Conservation (phyloP, 176 grass and related monocot species). For the Alloteropsis semialata region DNA sequence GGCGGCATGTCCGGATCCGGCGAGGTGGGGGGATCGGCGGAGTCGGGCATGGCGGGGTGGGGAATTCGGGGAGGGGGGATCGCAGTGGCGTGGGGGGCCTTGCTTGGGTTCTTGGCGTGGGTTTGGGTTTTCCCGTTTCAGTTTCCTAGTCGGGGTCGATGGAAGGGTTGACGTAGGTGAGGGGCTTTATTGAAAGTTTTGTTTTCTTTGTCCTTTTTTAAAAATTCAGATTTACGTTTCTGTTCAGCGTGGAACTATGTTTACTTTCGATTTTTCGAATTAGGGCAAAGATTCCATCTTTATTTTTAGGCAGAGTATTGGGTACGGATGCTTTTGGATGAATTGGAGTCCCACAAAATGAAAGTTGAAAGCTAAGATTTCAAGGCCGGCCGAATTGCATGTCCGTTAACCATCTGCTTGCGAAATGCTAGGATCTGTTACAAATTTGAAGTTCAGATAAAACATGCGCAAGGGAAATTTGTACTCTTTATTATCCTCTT, state of each 20-base stretch:
- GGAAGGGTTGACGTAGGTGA: background rate
- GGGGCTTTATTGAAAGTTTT: background rate
- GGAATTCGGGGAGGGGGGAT: conserved; percentile 8
- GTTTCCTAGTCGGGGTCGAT: background rate
- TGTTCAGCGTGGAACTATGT: background rate
- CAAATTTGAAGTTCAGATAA: too few relatives aligned
- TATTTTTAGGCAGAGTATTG: too few relatives aligned
- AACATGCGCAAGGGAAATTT: too few relatives aligned
- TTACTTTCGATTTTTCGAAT: too few relatives aligned
- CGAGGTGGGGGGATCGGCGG: conserved; percentile 8
- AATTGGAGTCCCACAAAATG: too few relatives aligned
- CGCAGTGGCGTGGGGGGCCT: background rate
- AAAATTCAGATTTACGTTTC: background rate
- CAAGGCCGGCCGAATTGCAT: too few relatives aligned
- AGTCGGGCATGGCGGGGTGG: conserved; percentile 30
- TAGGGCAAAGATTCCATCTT: too few relatives aligned
- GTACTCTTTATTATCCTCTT: too few relatives aligned
- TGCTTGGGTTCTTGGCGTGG: background rate
- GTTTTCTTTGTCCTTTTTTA: background rate
- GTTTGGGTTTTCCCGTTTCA: background rate
- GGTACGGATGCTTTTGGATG: too few relatives aligned
- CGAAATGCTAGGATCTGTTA: too few relatives aligned
- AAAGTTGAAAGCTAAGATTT: too few relatives aligned
- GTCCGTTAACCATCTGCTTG: too few relatives aligned
- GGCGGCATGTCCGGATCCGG: conserved; percentile 42